Conservation (phyloP, 2,329 filamentous ascomycete genomes). For the Amauroascus niger region DNA sequence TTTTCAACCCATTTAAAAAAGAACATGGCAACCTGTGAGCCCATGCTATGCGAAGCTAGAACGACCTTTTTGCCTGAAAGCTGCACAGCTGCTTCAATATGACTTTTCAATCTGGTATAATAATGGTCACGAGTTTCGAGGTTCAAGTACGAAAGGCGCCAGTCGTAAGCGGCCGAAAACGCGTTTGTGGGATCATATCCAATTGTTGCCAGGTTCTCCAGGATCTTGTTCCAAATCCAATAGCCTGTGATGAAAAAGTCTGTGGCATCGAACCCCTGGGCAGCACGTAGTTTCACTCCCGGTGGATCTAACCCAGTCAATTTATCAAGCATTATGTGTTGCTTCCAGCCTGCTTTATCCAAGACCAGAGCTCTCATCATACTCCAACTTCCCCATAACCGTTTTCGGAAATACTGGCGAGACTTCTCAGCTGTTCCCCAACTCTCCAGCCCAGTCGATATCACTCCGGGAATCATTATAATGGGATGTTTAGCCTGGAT, state of each 20-base stretch:
- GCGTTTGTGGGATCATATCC: conserved; percentile 81
- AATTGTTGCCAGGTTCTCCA: conserved; percentile 91
- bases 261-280: conserved; percentile 93
- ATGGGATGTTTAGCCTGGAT: conserved; percentile 75
- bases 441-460: conserved; percentile 91
- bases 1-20: conserved; percentile 76
- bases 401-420: conserved; percentile 82
- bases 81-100: conserved; percentile 75
- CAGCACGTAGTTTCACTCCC: conserved; percentile 77
- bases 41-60: conserved; percentile 92
- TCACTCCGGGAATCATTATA: conserved; percentile 95
- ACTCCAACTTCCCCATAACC: conserved; percentile 95
- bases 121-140: conserved; percentile 87
- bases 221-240: conserved; percentile 99
- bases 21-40: conserved; percentile 80
- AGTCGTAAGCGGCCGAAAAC: conserved; percentile 69
- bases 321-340: conserved; percentile 93
- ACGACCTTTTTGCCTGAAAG: conserved; percentile 70
- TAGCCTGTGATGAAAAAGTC: conserved; percentile 78
- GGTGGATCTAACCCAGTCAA: conserved; percentile 83
- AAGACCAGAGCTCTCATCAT: conserved; percentile 95
- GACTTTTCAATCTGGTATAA: conserved; percentile 78
- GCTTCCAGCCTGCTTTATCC: conserved; percentile 92
- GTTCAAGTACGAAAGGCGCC: conserved; percentile 83
- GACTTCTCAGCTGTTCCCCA: conserved; percentile 86